phyloP scores from a whole-genome alignment of 2,329 filamentous ascomycete genomes.

The Albophoma yamanashiensis region DNA sequence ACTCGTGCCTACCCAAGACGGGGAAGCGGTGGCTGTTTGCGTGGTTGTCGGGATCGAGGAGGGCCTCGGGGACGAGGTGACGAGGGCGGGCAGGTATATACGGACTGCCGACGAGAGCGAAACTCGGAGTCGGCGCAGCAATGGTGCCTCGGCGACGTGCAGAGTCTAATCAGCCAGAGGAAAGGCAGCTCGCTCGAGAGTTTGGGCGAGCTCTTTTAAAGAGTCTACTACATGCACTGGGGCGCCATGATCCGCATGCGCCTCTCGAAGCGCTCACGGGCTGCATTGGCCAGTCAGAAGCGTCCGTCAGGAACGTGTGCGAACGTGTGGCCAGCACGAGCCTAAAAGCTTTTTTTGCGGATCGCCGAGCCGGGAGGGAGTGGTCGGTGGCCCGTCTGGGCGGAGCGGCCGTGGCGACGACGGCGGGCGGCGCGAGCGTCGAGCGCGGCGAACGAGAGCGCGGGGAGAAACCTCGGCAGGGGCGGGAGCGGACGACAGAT shows the following conservation, averaged over 20 bases:
- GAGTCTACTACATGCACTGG: not conserved
- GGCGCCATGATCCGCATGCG: slow-evolving; percentile 5
- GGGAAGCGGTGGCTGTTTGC: not conserved
- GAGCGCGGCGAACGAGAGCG: not conserved
- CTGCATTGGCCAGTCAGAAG: slow-evolving; percentile 9
- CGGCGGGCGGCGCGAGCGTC: not conserved
- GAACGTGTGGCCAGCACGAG: slow-evolving; percentile 6
- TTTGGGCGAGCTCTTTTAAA: slow-evolving; percentile 1
- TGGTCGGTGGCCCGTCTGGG: not conserved
- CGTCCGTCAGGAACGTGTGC: slow-evolving; percentile 7
- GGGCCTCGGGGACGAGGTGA: not conserved
- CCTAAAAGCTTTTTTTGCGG: slow-evolving; percentile 3
- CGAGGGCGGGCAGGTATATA: not conserved
- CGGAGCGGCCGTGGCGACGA: not conserved
- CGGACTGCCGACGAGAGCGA: not conserved
- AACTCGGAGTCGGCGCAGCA: not conserved
- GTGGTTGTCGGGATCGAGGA: not conserved
- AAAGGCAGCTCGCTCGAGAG: not conserved
- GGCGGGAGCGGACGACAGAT: not conserved
- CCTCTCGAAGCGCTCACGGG: slow-evolving; percentile 3
- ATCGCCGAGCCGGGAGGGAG: not conserved
- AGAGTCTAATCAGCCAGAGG: not conserved
- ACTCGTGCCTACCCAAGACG: not conserved
- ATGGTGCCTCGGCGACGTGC: not conserved
- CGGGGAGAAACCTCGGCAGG: not conserved